A percentile compares a stretch with the other conserved stretches of the same genome.
Evolutionary conservation across 208 protist species (phyloP).

Genomic region (Acanthamoeba triangularis): DNA sequence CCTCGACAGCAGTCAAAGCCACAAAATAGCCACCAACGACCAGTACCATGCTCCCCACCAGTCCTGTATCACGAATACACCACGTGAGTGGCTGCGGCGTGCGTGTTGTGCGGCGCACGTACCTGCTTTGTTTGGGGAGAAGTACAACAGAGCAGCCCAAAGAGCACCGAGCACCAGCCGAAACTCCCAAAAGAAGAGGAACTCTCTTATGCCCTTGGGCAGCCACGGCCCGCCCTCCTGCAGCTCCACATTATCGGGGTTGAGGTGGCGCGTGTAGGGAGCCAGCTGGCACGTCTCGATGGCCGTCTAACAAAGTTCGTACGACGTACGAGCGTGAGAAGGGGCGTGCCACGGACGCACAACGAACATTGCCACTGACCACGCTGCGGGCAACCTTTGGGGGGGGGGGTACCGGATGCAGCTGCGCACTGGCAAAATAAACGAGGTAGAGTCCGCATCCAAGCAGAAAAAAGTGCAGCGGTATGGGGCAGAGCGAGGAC

Average conservation of each 20-base stretch:
- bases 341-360: too few relatives aligned
- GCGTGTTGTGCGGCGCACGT: not conserved
- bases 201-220: not conserved
- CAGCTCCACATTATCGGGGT: slow-evolving; percentile 59
- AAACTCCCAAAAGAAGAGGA: slow-evolving; percentile 62
- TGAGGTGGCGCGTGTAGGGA: slow-evolving; percentile 45
- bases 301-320: not conserved
- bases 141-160: slow-evolving; percentile 1
- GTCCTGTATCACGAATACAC: not conserved
- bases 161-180: slow-evolving; percentile 7
- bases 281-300: slow-evolving; percentile 59
- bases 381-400: not conserved
- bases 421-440: slow-evolving; percentile 47
- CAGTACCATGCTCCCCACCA: slow-evolving; percentile 1
- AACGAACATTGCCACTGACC: not conserved
- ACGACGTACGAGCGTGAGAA: not conserved
- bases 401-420: not conserved
- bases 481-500: not conserved
- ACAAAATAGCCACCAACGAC: not conserved
- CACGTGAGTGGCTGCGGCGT: not conserved
- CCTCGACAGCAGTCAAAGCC: not conserved
- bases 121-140: slow-evolving; percentile 36
- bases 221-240: slow-evolving; percentile 23
- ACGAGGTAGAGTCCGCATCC: not conserved
- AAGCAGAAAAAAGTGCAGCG: not conserved